Evolutionary conservation across 2,329 filamentous ascomycete species (phyloP).

Genomic region (Neopestalotiopsis clavispora): DNA sequence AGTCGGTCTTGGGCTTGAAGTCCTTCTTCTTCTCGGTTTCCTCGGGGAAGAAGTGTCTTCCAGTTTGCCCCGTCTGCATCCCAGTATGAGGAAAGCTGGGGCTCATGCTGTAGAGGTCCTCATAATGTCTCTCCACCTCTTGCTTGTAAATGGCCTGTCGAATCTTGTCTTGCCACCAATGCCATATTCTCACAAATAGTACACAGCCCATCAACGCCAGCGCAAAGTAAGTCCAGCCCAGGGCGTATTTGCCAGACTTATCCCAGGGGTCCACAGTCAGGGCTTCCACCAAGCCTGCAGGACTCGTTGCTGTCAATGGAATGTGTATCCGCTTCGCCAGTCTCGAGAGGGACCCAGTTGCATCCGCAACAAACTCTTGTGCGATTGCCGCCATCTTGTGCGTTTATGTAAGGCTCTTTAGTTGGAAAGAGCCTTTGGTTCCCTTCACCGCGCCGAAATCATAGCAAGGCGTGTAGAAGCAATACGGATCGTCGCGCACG

Average conservation of each 20-base stretch:
- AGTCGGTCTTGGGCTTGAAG: conserved; percentile 71
- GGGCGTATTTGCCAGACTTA: conserved; percentile 81
- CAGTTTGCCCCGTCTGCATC: conserved; percentile 55
- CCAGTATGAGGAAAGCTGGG: conserved; percentile 50
- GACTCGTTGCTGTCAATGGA: conserved; percentile 63
- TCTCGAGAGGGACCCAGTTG: conserved; percentile 39
- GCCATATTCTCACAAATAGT: conserved; percentile 75
- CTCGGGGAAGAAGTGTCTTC: conserved; percentile 78
- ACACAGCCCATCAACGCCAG: conserved; percentile 72
- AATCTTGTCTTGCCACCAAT: conserved; percentile 93
- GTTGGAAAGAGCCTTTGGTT: neutral
- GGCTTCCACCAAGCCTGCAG: conserved; percentile 65
- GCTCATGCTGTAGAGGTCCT: conserved; percentile 55
- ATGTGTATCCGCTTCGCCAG: conserved; percentile 64
- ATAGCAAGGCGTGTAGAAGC: neutral
- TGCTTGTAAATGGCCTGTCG: conserved; percentile 88
- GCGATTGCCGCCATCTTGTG: conserved; percentile 28
- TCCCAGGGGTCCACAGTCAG: conserved; percentile 78
- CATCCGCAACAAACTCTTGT: conserved; percentile 38
- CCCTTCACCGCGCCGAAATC: neutral
- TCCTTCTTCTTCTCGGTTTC: conserved; percentile 60
- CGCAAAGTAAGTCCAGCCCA: conserved; percentile 89
- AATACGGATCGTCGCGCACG: neutral
- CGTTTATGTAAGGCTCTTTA: neutral
- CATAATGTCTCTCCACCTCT: conserved; percentile 71